These are phyloP conservation scores for Neospermospora avenae DNA, from an alignment of 2,329 filamentous ascomycete species.

Conservation along the genomic window DNA sequence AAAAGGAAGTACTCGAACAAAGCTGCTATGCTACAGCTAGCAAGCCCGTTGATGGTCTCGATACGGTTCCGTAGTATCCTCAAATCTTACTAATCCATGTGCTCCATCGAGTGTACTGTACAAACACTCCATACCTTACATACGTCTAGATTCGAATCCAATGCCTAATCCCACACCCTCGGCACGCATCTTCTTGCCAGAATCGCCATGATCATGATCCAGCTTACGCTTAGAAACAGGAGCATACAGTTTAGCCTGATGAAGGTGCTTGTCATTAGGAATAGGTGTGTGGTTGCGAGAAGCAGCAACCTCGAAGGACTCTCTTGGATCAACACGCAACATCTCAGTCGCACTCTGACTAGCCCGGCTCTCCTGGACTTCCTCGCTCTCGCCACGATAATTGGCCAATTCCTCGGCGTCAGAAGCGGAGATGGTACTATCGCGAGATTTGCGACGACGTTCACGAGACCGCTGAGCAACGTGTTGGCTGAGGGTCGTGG, in stretches of 20 bases:
- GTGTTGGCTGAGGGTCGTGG: constrained; percentile 26
- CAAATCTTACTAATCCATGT: no score
- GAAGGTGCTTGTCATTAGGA: constrained; percentile 42
- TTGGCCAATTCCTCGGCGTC: constrained; percentile 48
- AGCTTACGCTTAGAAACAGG: constrained; percentile 52
- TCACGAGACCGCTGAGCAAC: constrained; percentile 50
- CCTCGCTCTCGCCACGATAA: constrained; percentile 51
- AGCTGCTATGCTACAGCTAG: no score
- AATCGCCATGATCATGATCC: constrained; percentile 24
- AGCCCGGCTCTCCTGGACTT: constrained; percentile 70
- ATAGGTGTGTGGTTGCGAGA: constrained; percentile 34
- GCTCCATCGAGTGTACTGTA: no score
- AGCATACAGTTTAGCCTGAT: constrained; percentile 63
- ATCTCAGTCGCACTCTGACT: constrained; percentile 74
- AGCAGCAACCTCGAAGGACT: constrained; percentile 37
- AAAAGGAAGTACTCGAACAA: no score
- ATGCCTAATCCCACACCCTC: constrained; percentile 53
- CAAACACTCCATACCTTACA: background rate
- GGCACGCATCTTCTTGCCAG: constrained; percentile 47
- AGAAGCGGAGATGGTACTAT: constrained; percentile 78
- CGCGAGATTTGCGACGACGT: constrained; percentile 65
- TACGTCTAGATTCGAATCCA: constrained; percentile 33
- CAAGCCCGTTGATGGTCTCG: no score
- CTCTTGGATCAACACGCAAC: constrained; percentile 56
- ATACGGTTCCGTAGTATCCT: no score